Evolutionary conservation across 2,329 filamentous ascomycete species (phyloP), one percentile per base, ranked within the genome.

Genomic region (Akanthomyces dipterigenus): DNA sequence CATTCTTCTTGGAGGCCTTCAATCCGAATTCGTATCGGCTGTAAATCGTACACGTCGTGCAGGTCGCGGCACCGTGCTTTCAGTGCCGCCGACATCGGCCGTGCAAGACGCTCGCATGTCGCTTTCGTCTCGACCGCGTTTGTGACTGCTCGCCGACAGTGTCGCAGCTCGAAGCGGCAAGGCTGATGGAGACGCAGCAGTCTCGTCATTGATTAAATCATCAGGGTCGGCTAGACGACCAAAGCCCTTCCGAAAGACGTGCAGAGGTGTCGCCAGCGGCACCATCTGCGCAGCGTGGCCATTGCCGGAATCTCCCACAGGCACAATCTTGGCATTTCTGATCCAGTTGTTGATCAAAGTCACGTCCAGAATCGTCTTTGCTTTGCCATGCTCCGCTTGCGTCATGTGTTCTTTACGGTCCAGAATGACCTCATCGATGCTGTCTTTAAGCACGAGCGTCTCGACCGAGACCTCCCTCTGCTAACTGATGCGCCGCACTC

Each of bases 401-500:
- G 88, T 90, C 90, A 96, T 93, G 38, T 86, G 80, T 65, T 85
- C 82, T 49, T 89, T 82, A 5, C 90, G 83, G 62, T 88, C 80
- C 5, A 96, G 78, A 68, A 98, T 93, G 18, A 88, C 84, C 71
- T 97, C 91, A 69, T 97, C 93, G 11, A 97, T 84, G 11, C 90
- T 96, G 62, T 85, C 86, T 59, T 83, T 83, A 6, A 97, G 76
- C 1, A 97, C 88, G 1, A 97, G 76, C 0, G 92, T 97, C 75
- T 97, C 91, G 0, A 96, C 93, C 9, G 85, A 85, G 0, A 97
- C 93, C 0, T 86, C 84, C 63, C 84, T 87, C 59, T 78, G 86
- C 72, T 97, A 93, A 12, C 91, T 92, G 67, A 97, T 96, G 14
- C 93, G 83, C 66, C 96, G 89, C 0, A 90, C 91, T 70, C 93